Base-by-base conservation (phyloP, 805 yeast species). In the Wickerhamiella cacticola region DNA sequence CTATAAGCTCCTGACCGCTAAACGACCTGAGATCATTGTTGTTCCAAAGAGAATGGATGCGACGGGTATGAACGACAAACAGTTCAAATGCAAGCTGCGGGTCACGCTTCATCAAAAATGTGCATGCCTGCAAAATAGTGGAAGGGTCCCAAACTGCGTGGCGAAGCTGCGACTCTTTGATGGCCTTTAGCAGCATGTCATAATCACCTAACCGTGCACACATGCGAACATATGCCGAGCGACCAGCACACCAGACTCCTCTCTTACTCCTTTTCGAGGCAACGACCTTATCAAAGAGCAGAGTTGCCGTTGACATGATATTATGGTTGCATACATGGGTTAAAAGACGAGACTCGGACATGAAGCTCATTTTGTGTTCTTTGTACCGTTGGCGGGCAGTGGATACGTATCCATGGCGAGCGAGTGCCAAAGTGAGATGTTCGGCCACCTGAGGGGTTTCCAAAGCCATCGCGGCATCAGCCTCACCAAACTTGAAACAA, bases 121-220 rank as follows among this genome's bases (percentile, higher is more conserved):
- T 42, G 2, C 55, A 59, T 9, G 48, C 52, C 12, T 15, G 19
- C 1, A 53, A 48, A 3, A 59, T 21, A 1, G 65, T 60, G 10
- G 58, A 44, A 13, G 60, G 61, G 41, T 60, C 64, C 63, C 64
- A 60, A 10, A 52, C 34, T 12, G 58, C 58, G 19, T 50, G 52
- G 18, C 59, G 50, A 13, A 60, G 48, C 16, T 55, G 55, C 7
- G 60, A 48, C 47, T 64, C 67, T n/a, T 55, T 52, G 36, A 64
- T 50, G 10, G 52, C 60, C 52, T 61, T 57, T 44, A 52, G 50
- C 13, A 64, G 44, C 16, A 52, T 41, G 12, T 52, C 56, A 6
- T 22, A 40, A 28, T 53, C 45, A 23, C 50, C 45, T 6, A 50
- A 31, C 1, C 51, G 51, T 5, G 56, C 53, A 16, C 59, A 54